Conservation (phyloP, 2,329 filamentous ascomycete species). For the Diplodia mutila region DNA sequence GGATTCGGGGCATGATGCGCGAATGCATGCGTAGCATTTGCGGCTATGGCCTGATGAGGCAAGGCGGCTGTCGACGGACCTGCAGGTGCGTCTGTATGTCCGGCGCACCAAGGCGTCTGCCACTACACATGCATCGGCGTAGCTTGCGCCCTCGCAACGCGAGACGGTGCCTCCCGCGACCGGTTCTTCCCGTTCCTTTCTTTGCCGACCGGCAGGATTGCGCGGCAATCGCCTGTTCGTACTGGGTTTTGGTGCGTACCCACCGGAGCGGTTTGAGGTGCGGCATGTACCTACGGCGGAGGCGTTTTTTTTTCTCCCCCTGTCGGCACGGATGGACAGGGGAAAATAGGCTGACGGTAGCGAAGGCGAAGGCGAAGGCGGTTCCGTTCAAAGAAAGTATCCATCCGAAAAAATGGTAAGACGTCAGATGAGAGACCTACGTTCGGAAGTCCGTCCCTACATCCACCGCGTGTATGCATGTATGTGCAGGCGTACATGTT, state of each 20-base stretch:
- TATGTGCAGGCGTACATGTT: no score
- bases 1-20: background rate
- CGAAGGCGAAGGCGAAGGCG: background rate
- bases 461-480: background rate
- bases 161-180: constrained; percentile 3
- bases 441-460: background rate
- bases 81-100: background rate
- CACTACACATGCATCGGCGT: background rate
- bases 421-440: no score
- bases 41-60: background rate
- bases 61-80: background rate
- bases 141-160: background rate
- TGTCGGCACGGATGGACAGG: background rate
- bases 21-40: background rate
- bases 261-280: background rate
- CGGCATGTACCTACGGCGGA: background rate
- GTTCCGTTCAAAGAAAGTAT: background rate
- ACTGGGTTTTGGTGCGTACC: background rate
- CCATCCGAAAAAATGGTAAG: no score
- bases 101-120: background rate
- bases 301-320: background rate
- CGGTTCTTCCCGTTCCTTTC: constrained; percentile 1
- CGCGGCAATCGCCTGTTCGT: constrained; percentile 1
- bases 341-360: background rate
- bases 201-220: background rate